These are phyloP conservation scores for Geotrichum fermentans DNA, from an alignment of 1,139 yeast genomes.

Conservation along the genomic window DNA sequence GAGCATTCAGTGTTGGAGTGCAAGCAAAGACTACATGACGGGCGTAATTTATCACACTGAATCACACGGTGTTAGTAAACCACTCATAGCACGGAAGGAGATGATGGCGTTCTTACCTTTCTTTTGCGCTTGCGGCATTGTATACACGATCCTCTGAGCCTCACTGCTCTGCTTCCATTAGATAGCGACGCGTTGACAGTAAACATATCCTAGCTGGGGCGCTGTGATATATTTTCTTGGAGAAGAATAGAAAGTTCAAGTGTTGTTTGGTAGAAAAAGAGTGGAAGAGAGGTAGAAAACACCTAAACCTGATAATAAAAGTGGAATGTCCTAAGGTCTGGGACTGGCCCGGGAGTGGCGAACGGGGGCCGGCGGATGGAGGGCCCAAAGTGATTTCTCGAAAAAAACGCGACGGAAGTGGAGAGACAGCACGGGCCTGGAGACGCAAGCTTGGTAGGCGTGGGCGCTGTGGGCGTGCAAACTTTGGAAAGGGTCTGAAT, in stretches of 20 bases:
- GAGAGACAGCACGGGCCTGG: too few relatives aligned
- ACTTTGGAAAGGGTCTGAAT: too few relatives aligned
- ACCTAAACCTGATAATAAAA: background rate
- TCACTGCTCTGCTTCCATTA: conserved; percentile 14
- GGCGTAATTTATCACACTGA: conserved; percentile 18
- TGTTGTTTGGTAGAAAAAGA: background rate
- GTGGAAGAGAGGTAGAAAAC: background rate
- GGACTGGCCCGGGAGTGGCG: background rate
- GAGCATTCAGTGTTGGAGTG: conserved; percentile 17
- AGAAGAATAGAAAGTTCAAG: too few relatives aligned
- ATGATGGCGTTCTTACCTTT: conserved; percentile 9
- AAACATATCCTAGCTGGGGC: too few relatives aligned
- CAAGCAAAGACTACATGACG: conserved; percentile 18
- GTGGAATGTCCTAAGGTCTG: background rate
- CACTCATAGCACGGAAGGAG: background rate
- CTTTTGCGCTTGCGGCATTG: conserved; percentile 20
- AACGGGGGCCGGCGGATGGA: too few relatives aligned
- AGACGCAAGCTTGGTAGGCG: too few relatives aligned
- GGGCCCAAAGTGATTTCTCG: too few relatives aligned
- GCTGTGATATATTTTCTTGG: too few relatives aligned
- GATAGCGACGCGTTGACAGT: conserved; percentile 9
- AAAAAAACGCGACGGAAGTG: too few relatives aligned
- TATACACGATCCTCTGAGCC: conserved; percentile 21
- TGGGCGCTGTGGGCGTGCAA: too few relatives aligned
- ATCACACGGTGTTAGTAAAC: background rate